phyloP scores from a whole-genome alignment of 805 yeast genomes.

The Barnettozyma vustinii region DNA sequence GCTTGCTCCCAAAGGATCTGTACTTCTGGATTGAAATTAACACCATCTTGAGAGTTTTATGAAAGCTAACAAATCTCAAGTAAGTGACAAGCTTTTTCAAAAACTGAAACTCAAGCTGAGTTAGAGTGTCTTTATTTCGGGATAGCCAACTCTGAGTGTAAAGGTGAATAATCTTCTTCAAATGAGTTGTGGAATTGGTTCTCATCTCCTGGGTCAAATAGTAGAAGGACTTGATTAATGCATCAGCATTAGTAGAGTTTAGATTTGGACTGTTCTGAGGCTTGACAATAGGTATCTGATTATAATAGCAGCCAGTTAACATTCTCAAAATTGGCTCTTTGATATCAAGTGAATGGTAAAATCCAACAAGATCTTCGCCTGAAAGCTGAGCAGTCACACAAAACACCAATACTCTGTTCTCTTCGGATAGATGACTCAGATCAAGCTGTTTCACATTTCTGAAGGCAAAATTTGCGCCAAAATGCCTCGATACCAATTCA shows the following conservation, averaged over 20 bases:
- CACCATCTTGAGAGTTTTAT: conserved; percentile 11
- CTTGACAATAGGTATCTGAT: conserved; percentile 16
- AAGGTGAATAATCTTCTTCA: conserved; percentile 26
- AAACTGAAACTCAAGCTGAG: conserved; percentile 17
- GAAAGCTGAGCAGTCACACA: conserved; percentile 12
- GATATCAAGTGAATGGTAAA: conserved; percentile 11
- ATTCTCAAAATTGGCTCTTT: conserved; percentile 19
- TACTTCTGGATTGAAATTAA: conserved; percentile 14
- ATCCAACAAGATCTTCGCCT: conserved; percentile 2
- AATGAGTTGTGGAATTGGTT: conserved; percentile 26
- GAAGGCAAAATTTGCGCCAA: conserved; percentile 10
- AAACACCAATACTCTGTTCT: conserved; percentile 17
- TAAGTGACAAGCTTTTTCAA: conserved; percentile 15
- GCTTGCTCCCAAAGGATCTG: background rate
- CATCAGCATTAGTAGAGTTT: conserved; percentile 19
- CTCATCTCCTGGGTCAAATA: conserved; percentile 30
- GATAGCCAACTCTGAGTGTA: conserved; percentile 30
- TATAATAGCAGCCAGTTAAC: conserved; percentile 19
- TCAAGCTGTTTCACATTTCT: conserved; percentile 4
- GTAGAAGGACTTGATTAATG: conserved; percentile 30
- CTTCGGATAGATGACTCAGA: conserved; percentile 12
- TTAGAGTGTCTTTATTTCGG: conserved; percentile 10
- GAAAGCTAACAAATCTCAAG: conserved; percentile 18
- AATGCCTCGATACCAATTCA: conserved; percentile 10
- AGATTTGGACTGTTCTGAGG: background rate